Base-by-base conservation (phyloP, 345 rosid genomes). In the Ceriops decandra region DNA sequence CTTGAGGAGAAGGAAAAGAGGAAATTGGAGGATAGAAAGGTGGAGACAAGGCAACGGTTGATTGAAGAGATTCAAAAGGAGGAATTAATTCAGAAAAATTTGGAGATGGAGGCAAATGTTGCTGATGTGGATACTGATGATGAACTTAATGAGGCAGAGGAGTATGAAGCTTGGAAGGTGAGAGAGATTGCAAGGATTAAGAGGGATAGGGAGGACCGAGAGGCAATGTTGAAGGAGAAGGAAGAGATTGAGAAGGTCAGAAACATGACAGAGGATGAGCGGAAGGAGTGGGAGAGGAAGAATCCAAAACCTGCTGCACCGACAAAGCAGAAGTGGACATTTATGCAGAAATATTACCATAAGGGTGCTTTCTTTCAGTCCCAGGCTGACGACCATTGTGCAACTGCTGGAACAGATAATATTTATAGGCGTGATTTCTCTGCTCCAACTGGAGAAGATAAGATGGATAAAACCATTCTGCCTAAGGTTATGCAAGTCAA, bases 61-160 rank as follows among this genome's bases (percentile, higher is more conserved):
- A 85, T 89, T 4, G 91, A 89, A 80, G 88, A 89, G 82, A 83
- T 87, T 7, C 74, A 82, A 69, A 86, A 89, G 79, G 96, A 86
- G 66, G 83, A 79, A 58, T 80, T 82, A 65, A 82, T 89, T 67
- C 85, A 77, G 73, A 89, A 81, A 84, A 89, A 87, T 74, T 67
- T 89, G 68, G 76, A 85, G 52, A 58, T 76, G 73, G 85, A 83
- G 62, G 96, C 90, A 15, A 77, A 84, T 21, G 64, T 84, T 27
- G 95, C 81, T 24, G 91, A 89, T 72, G 92, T 89, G 66, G 96
- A 87, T 68, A 89, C 96, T 6, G 96, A 89, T 64, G 96, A 89
- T 51, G 91, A 89, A 36, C 31, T 87, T 58, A 89, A 87, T 21
- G 95, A 87, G 76, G 95, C 90, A 0, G 92, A 89, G 78, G 92